Evolutionary conservation across 2,329 filamentous ascomycete genomes (phyloP).

Genomic region (Epichloe hybrida): DNA sequence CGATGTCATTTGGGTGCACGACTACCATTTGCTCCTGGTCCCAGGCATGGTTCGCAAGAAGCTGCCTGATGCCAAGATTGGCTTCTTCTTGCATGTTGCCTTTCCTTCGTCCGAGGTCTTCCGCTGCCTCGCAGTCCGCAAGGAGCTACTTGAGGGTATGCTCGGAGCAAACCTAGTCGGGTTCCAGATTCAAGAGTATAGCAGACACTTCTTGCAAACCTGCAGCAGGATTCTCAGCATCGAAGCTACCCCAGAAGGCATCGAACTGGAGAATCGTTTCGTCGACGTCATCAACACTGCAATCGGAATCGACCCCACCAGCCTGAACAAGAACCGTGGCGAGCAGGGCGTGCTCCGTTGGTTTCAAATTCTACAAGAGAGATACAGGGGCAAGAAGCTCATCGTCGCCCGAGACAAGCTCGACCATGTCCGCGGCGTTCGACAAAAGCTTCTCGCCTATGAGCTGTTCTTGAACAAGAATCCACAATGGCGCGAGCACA

Average conservation of each 20-base stretch:
- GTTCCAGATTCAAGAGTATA: slow-evolving; percentile 89
- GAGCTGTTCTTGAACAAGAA: slow-evolving; percentile 92
- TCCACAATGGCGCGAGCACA: slow-evolving; percentile 75
- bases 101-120: slow-evolving; percentile 97
- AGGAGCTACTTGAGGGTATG: slow-evolving; percentile 80
- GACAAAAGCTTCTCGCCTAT: slow-evolving; percentile 84
- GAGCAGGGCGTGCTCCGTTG: slow-evolving; percentile 63
- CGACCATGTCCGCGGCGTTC: slow-evolving; percentile 80
- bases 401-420: slow-evolving; percentile 93
- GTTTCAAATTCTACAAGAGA: slow-evolving; percentile 66
- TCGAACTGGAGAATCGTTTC: slow-evolving; percentile 86
- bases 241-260: slow-evolving; percentile 74
- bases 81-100: slow-evolving; percentile 88
- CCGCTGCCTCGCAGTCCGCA: slow-evolving; percentile 75
- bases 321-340: slow-evolving; percentile 55
- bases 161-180: slow-evolving; percentile 84
- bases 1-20: slow-evolving; percentile 88
- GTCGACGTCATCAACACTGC: slow-evolving; percentile 75
- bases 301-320: slow-evolving; percentile 81
- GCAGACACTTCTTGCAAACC: slow-evolving; percentile 87
- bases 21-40: slow-evolving; percentile 85
- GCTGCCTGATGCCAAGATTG: slow-evolving; percentile 85
- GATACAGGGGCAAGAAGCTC: slow-evolving; percentile 76
- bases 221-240: slow-evolving; percentile 85
- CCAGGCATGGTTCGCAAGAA: slow-evolving; percentile 82